Conservation (phyloP, 345 rosid genomes). For the Eucalyptus pumila region DNA sequence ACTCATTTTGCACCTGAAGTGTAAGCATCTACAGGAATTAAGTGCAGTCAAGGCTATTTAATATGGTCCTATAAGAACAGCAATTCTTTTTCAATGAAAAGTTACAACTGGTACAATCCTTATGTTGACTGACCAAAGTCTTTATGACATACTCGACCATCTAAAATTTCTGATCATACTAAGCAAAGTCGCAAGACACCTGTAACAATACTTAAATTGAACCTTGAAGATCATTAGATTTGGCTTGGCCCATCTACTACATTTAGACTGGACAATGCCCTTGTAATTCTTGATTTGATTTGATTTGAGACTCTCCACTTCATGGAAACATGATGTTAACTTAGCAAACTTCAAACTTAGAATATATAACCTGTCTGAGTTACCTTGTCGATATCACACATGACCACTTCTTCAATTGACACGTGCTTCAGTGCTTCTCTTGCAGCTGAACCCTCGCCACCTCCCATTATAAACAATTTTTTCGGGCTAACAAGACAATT, state of each 20-base stretch:
- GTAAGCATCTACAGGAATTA: background rate
- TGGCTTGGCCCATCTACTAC: background rate
- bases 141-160: background rate
- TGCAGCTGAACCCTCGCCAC: constrained; percentile 99
- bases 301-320: background rate
- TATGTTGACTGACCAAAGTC: background rate
- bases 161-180: background rate
- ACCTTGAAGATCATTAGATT: background rate
- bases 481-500: constrained; percentile 36
- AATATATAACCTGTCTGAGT: background rate
- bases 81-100: background rate
- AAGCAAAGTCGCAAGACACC: background rate
- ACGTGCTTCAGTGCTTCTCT: constrained; percentile 79
- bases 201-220: background rate
- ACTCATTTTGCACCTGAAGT: background rate
- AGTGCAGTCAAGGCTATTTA: background rate
- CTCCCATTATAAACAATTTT: constrained; percentile 86
- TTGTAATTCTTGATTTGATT: background rate
- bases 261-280: background rate
- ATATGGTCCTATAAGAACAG: background rate
- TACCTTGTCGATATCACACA: constrained; percentile 98
- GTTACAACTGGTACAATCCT: background rate
- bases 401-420: constrained; percentile 62
- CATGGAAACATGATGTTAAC: background rate
- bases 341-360: background rate